These are phyloP conservation scores for Trichothecium roseum DNA, from an alignment of 2,329 filamentous ascomycete genomes.

Conservation along the genomic window DNA sequence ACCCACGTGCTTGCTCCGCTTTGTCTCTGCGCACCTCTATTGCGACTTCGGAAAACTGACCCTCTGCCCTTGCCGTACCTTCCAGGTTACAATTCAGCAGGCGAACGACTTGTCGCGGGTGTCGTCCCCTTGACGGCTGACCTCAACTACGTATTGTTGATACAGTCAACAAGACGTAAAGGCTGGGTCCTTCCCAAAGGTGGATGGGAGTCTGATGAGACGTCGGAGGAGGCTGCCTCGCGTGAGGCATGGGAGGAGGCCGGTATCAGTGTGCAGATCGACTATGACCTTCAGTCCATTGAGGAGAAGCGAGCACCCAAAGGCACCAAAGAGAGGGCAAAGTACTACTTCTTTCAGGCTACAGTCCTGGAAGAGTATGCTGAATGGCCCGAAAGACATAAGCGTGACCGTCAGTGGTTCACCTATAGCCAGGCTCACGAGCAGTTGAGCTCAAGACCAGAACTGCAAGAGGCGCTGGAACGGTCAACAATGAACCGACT, in stretches of 20 bases:
- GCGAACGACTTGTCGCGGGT: conserved; percentile 90
- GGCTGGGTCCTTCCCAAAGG: conserved; percentile 97
- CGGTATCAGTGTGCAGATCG: conserved; percentile 76
- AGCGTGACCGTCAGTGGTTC: conserved; percentile 85
- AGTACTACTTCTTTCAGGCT: conserved; percentile 77
- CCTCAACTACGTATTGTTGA: conserved; percentile 80
- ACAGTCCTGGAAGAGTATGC: conserved; percentile 77
- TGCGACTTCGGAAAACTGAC: conserved; percentile 3
- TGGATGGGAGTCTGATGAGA: conserved; percentile 93
- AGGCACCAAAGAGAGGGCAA: conserved; percentile 49
- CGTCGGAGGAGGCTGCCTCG: conserved; percentile 72
- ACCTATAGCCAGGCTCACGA: conserved; percentile 73
- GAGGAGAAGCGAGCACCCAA: conserved; percentile 75
- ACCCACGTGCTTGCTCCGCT: background rate
- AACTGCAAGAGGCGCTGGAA: conserved; percentile 79
- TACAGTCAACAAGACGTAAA: conserved; percentile 82
- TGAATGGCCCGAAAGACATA: conserved; percentile 90
- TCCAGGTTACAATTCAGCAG: conserved; percentile 80
- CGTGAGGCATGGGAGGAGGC: conserved; percentile 98
- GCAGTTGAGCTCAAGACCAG: conserved; percentile 66
- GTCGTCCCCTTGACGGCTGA: conserved; percentile 83
- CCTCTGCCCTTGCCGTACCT: conserved; percentile 2
- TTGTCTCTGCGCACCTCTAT: conserved; percentile 4
- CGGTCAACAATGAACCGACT: conserved; percentile 57
- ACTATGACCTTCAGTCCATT: conserved; percentile 78